Evolutionary conservation across 108 stramenopile genomes (phyloP).

Genomic region (Nitzschia palea): DNA sequence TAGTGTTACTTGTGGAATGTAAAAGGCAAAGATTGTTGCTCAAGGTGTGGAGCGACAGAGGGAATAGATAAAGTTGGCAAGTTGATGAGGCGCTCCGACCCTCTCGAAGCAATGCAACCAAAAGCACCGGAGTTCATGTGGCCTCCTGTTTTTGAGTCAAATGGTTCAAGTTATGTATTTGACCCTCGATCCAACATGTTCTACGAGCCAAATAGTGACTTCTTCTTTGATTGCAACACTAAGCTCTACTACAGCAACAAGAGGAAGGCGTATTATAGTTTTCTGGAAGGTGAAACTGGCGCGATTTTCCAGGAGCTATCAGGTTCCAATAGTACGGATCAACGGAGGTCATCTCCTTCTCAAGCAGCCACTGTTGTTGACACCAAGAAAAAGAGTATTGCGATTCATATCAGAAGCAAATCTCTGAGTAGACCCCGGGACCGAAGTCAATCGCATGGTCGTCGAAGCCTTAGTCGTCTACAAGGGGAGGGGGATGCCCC

Average conservation of each 20-base stretch:
- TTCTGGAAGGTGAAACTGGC: neutral
- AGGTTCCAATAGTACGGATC: neutral
- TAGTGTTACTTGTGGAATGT: constrained; percentile 1
- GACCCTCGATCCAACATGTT: constrained; percentile 79
- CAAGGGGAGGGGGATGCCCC: constrained; percentile 14
- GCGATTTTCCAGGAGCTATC: neutral
- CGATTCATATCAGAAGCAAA: neutral
- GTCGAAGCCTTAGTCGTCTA: too few relatives aligned
- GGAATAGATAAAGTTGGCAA: neutral
- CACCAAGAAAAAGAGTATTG: neutral
- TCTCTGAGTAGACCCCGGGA: neutral
- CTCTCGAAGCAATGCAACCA: neutral
- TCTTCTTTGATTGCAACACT: constrained; percentile 82
- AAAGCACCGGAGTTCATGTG: constrained; percentile 32
- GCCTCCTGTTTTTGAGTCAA: constrained; percentile 70
- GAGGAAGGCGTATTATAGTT: constrained; percentile 53
- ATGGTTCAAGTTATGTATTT: constrained; percentile 65
- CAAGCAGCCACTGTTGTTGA: neutral
- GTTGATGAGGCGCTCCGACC: neutral
- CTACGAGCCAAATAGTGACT: constrained; percentile 66
- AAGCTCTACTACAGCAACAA: constrained; percentile 76
- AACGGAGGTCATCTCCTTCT: too few relatives aligned
- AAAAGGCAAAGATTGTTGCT: neutral
- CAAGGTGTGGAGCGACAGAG: neutral
- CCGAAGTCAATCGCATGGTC: constrained; percentile 31